phyloP scores from a whole-genome alignment of 1,284 basidiomycete species.

The Ganoderma boninense region DNA sequence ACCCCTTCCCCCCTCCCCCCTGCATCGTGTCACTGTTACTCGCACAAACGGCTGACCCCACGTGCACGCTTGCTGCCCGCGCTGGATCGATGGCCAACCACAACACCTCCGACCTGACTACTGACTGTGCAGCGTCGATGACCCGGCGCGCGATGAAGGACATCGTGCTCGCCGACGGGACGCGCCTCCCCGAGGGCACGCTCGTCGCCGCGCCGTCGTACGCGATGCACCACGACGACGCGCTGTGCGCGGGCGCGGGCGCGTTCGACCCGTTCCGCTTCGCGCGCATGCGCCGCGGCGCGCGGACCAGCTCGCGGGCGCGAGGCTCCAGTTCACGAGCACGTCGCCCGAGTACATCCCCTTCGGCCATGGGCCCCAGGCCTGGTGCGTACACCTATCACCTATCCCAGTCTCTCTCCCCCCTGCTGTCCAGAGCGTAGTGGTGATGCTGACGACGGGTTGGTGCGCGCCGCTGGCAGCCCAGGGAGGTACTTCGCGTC shows the following conservation, averaged over 20 bases:
- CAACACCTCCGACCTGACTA: too few species aligned
- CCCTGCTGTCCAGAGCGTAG: too few species aligned
- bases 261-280: slow-evolving; percentile 18
- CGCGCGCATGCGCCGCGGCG: slow-evolving; percentile 27
- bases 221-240: slow-evolving; percentile 25
- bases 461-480: slow-evolving; percentile 26
- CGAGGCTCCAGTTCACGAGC: slow-evolving; percentile 35
- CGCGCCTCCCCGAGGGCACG: slow-evolving; percentile 47
- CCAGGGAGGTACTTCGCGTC: slow-evolving; percentile 58
- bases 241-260: slow-evolving; percentile 15
- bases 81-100: too few species aligned
- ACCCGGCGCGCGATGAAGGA: slow-evolving; percentile 45
- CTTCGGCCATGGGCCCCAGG: slow-evolving; percentile 35
- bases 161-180: slow-evolving; percentile 46
- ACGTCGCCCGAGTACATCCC: slow-evolving; percentile 36
- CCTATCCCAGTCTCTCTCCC: too few species aligned
- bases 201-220: slow-evolving; percentile 10
- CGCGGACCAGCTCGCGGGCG: not conserved
- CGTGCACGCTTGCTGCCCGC: too few species aligned
- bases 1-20: not conserved
- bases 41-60: too few species aligned
- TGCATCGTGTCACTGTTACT: too few species aligned
- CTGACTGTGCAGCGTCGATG: slow-evolving; percentile 39
- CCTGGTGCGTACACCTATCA: not conserved
- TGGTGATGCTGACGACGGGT: too few species aligned